Base-by-base conservation (phyloP, 2,329 filamentous ascomycete genomes). In the Diaporthe eres region DNA sequence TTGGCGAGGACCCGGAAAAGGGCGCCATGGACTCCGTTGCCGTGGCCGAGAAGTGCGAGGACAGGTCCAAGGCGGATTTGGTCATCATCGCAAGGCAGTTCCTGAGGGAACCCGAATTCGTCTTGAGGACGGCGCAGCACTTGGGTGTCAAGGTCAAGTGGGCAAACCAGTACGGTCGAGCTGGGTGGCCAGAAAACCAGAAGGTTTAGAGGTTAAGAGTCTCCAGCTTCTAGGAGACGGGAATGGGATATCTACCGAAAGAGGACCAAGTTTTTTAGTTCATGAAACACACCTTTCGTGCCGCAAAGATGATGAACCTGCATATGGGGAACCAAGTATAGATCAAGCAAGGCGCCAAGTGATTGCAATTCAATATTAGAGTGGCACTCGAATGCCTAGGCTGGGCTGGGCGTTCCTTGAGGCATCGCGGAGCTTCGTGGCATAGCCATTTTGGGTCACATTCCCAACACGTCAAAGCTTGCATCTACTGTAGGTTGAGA, bases 31-130 rank as follows among this genome's bases (percentile, higher is more conserved):
- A 77, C 80, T 67, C 19, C 5, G 57, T 73, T 25, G 1, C 58
- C 22, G n/a, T 51, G 31, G 81, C 79, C 10, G 79, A 87, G 28
- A 85, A 86, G 80, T 81, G 87, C 7, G 84, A 85, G 68, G 80
- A 80, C 70, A 79, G 76, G 78, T 80, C 88, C 22, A 85, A 87
- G 81, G 90, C 89, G 1, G 95, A 98, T 81, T 83, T 96, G n/a
- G 91, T 93, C 0, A 88, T 96, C 25, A 88, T 93, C 1, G 96
- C 91, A 0, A 88, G 95, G 74, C 93, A 94, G 81, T 97, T 97
- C 84, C 88, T 97, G 85, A 91, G 95, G 82, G 95, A 98, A 81
- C 94, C 95, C 0, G 92, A 94, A 75, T 92, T 95, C 81, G 93
- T 95, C 12, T 91, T 95, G 84, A 88, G 90, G 47, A 92, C 91